Percentiles rank a stretch among this genome's conserved stretches.
Evolutionary conservation across 1,139 yeast genomes (phyloP).

Genomic region (Kluyveromyces marxianus): DNA sequence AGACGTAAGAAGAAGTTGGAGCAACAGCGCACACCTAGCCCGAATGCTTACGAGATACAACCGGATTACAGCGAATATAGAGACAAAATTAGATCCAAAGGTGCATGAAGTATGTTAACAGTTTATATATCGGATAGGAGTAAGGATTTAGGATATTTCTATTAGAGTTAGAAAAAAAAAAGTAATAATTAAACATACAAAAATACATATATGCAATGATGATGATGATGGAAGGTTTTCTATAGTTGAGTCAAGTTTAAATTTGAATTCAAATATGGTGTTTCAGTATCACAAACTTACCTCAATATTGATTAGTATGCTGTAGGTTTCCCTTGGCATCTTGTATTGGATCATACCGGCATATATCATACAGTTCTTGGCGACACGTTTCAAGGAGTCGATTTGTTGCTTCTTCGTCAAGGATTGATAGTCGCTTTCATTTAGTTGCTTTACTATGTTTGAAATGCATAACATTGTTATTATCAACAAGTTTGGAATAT

Average conservation of each 20-base stretch:
- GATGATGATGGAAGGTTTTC: too few relatives aligned
- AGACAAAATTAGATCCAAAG: slow-evolving; percentile 15
- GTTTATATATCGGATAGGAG: too few relatives aligned
- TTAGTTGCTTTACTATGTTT: slow-evolving; percentile 45
- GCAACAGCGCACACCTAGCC: slow-evolving; percentile 32
- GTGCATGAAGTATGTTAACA: background rate
- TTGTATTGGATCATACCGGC: slow-evolving; percentile 95
- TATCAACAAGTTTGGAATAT: slow-evolving; percentile 70
- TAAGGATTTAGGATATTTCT: too few relatives aligned
- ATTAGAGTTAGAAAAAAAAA: too few relatives aligned
- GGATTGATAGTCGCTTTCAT: slow-evolving; percentile 36
- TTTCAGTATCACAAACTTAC: slow-evolving; percentile 32
- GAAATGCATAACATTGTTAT: slow-evolving; percentile 77
- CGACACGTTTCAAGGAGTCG: slow-evolving; percentile 52
- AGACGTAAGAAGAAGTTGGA: slow-evolving; percentile 27
- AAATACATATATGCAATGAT: too few relatives aligned
- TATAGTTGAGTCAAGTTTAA: background rate
- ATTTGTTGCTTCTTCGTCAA: slow-evolving; percentile 49
- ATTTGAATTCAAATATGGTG: background rate
- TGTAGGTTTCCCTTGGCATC: slow-evolving; percentile 88
- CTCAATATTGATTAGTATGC: slow-evolving; percentile 66
- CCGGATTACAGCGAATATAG: slow-evolving; percentile 44
- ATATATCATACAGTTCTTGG: slow-evolving; percentile 84
- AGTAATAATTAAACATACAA: too few relatives aligned
- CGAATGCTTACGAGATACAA: slow-evolving; percentile 72